These are phyloP conservation scores for Tulasnella sp. DNA, from an alignment of 768 basidiomycete genomes.

Conservation along the genomic window DNA sequence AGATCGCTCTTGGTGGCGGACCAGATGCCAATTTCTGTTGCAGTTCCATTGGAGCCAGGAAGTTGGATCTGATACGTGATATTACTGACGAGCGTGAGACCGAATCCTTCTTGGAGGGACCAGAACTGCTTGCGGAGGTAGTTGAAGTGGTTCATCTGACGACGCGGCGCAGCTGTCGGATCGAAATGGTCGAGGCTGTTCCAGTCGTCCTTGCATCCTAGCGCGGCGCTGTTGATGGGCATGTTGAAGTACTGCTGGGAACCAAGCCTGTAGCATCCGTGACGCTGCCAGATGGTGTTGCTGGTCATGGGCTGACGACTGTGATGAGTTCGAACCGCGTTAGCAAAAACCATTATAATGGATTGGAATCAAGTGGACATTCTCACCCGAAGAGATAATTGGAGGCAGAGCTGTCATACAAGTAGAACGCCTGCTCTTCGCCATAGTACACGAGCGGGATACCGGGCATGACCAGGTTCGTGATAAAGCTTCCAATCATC, in stretches of 20 bases:
- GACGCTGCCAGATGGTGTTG: constrained; percentile 79
- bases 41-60: constrained; percentile 73
- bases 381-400: constrained; percentile 87
- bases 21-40: constrained; percentile 83
- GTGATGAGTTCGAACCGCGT: too few species aligned
- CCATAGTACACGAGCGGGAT: constrained; percentile 82
- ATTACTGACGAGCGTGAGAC: constrained; percentile 72
- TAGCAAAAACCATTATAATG: constrained; percentile 11
- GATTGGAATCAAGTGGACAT: too few species aligned
- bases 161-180: constrained; percentile 67
- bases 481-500: constrained; percentile 67
- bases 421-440: constrained; percentile 79
- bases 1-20: constrained; percentile 62
- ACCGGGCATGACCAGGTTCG: constrained; percentile 74
- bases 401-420: constrained; percentile 75
- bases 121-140: constrained; percentile 57
- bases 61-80: constrained; percentile 71
- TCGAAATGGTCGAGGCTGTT: constrained; percentile 93
- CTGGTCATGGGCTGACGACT: constrained; percentile 88
- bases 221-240: constrained; percentile 62
- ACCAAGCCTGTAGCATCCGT: constrained; percentile 85
- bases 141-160: constrained; percentile 61
- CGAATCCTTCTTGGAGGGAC: constrained; percentile 75
- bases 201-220: constrained; percentile 85
- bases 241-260: constrained; percentile 92